A percentile compares a stretch with the other conserved stretches of the same genome.
Evolutionary conservation across 306 rosid species (phyloP).

Genomic region (Glycine tomentella): DNA sequence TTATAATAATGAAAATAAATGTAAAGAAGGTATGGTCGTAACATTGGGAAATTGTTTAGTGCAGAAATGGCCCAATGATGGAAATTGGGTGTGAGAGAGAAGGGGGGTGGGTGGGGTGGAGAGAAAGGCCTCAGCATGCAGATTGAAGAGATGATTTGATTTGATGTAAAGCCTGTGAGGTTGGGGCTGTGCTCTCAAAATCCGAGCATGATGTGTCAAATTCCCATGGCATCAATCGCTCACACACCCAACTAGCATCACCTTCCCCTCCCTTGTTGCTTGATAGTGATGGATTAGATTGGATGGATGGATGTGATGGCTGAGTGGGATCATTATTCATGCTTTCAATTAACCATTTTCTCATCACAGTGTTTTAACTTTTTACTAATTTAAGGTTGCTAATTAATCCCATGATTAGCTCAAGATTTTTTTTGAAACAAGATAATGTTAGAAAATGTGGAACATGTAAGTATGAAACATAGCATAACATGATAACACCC

Average conservation of each 20-base stretch:
- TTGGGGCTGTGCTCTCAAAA: slow-evolving; percentile 66
- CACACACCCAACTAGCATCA: slow-evolving; percentile 36
- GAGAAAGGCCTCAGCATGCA: slow-evolving; percentile 57
- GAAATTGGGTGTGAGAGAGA: slow-evolving; percentile 22
- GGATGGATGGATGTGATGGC: slow-evolving; percentile 65
- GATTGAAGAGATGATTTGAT: slow-evolving; percentile 70
- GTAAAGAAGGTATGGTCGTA: not conserved
- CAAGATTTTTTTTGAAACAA: too few species aligned
- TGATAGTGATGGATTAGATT: slow-evolving; percentile 68
- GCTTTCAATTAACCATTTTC: slow-evolving; percentile 53
- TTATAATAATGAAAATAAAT: not conserved
- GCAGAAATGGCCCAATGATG: slow-evolving; percentile 42
- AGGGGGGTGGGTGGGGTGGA: not conserved
- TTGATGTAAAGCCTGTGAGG: slow-evolving; percentile 65
- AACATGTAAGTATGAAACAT: not conserved
- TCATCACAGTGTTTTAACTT: not conserved
- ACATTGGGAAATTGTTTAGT: slow-evolving; percentile 38
- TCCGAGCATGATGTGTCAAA: slow-evolving; percentile 93
- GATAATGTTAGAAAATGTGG: not conserved
- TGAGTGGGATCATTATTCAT: slow-evolving; percentile 47
- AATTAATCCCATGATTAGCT: not conserved
- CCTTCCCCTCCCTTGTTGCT: slow-evolving; percentile 34
- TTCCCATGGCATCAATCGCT: slow-evolving; percentile 68
- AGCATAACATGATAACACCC: not conserved
- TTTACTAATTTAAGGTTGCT: not conserved